A percentile compares a stretch with the other conserved stretches of the same genome.
Evolutionary conservation across 2,329 filamentous ascomycete genomes (phyloP).

Genomic region (Beauveria varroae): DNA sequence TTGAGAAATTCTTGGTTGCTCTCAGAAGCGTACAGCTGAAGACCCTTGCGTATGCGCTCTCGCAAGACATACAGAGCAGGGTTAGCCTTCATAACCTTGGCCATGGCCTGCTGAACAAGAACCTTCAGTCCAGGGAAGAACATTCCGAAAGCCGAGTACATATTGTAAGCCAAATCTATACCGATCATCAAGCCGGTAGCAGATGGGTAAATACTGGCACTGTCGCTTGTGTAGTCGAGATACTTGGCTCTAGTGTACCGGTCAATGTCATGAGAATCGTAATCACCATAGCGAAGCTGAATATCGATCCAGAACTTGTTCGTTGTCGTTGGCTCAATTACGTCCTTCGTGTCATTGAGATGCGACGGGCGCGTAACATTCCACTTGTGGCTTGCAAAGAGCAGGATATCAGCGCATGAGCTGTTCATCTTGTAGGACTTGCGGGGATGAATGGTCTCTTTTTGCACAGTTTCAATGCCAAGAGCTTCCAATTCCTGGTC

Average conservation of each 20-base stretch:
- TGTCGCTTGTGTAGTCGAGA: constrained; percentile 96
- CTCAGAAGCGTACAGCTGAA: constrained; percentile 95
- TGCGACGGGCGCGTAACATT: constrained; percentile 91
- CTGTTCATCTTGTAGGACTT: constrained; percentile 99
- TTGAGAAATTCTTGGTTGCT: constrained; percentile 99
- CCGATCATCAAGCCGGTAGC: constrained; percentile 96
- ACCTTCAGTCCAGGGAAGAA: constrained; percentile 98
- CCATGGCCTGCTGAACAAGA: constrained; percentile 95
- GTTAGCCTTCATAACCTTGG: constrained; percentile 99
- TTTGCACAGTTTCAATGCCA: constrained; percentile 95
- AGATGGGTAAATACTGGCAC: constrained; percentile 96
- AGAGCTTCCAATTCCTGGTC: constrained; percentile 94
- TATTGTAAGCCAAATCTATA: constrained; percentile 94
- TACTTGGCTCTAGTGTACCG: constrained; percentile 97
- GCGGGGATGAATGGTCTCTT: constrained; percentile 97
- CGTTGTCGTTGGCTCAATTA: constrained; percentile 85
- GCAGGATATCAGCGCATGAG: constrained; percentile 91
- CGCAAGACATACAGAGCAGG: constrained; percentile 91
- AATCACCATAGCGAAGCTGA: constrained; percentile 92
- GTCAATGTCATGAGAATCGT: constrained; percentile 98
- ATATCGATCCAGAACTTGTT: constrained; percentile 99
- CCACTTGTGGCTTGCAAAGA: constrained; percentile 98
- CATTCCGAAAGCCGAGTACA: constrained; percentile 96
- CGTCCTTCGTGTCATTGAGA: constrained; percentile 92
- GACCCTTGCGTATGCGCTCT: constrained; percentile 95